Conservation (phyloP, 176 grass and related monocot species). For the Lolium perenne region DNA sequence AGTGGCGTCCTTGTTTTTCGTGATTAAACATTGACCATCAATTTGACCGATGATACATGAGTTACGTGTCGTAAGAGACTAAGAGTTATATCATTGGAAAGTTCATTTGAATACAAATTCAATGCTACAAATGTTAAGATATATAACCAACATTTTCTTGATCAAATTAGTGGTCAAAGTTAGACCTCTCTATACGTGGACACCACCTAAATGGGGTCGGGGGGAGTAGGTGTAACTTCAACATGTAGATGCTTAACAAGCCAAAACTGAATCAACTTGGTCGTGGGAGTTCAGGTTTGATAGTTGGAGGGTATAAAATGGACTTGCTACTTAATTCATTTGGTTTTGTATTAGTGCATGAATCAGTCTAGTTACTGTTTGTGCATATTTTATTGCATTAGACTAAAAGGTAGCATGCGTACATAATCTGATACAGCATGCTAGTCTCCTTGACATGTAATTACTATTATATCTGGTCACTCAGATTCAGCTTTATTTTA, state of each 20-base stretch:
- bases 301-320: background rate
- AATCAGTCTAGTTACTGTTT: slow-evolving; percentile 8
- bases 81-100: too few relatives aligned
- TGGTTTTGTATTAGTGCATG: background rate
- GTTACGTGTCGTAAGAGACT: too few relatives aligned
- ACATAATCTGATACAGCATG: slow-evolving; percentile 11
- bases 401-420: slow-evolving; percentile 2
- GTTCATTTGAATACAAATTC: too few relatives aligned
- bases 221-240: background rate
- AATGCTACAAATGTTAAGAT: too few relatives aligned
- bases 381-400: slow-evolving; percentile 11
- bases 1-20: too few relatives aligned
- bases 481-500: background rate
- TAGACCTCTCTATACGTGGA: too few relatives aligned
- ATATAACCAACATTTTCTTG: too few relatives aligned
- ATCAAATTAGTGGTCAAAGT: too few relatives aligned
- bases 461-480: slow-evolving; percentile 20
- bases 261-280: background rate
- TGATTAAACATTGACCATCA: too few relatives aligned
- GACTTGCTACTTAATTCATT: slow-evolving; percentile 23
- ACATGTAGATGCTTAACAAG: background rate
- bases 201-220: too few relatives aligned
- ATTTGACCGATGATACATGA: too few relatives aligned
- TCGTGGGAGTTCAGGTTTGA: background rate
- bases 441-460: slow-evolving; percentile 36